Evolutionary conservation across 2,329 filamentous ascomycete genomes (phyloP).

Genomic region (Trichoderma polysporum): DNA sequence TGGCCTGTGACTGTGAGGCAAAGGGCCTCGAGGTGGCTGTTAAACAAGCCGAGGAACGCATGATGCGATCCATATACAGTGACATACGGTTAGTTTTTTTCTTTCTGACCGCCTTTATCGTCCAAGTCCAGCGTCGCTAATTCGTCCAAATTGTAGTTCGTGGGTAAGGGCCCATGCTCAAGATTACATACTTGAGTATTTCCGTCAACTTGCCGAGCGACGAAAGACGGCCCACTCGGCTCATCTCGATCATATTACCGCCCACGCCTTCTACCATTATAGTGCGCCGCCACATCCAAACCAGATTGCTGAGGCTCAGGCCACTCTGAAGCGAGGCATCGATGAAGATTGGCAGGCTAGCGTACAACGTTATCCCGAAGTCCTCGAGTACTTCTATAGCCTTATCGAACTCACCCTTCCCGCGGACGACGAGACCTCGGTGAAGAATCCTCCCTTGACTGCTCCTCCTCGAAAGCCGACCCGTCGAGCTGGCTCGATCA

Average conservation of each 20-base stretch:
- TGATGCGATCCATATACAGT: slow-evolving; percentile 62
- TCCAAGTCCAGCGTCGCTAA: slow-evolving; percentile 21
- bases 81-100: slow-evolving; percentile 58
- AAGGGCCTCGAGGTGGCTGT: slow-evolving; percentile 63
- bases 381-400: slow-evolving; percentile 78
- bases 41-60: slow-evolving; percentile 60
- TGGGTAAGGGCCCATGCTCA: slow-evolving; percentile 67
- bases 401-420: slow-evolving; percentile 67
- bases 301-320: slow-evolving; percentile 64
- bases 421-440: slow-evolving; percentile 57
- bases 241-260: slow-evolving; percentile 56
- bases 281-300: slow-evolving; percentile 57
- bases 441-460: slow-evolving; percentile 61
- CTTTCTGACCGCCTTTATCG: slow-evolving; percentile 3
- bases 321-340: slow-evolving; percentile 68
- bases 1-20: slow-evolving; percentile 65
- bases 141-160: slow-evolving; percentile 40
- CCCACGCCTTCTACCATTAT: slow-evolving; percentile 58
- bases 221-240: slow-evolving; percentile 57
- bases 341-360: slow-evolving; percentile 77
- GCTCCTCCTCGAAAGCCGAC: slow-evolving; percentile 49
- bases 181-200: slow-evolving; percentile 67
- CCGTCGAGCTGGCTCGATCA: slow-evolving; percentile 40
- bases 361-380: slow-evolving; percentile 74
- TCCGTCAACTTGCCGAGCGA: slow-evolving; percentile 59